Conservation (phyloP, 768 basidiomycete species). For the Leucosporidium scottii region DNA sequence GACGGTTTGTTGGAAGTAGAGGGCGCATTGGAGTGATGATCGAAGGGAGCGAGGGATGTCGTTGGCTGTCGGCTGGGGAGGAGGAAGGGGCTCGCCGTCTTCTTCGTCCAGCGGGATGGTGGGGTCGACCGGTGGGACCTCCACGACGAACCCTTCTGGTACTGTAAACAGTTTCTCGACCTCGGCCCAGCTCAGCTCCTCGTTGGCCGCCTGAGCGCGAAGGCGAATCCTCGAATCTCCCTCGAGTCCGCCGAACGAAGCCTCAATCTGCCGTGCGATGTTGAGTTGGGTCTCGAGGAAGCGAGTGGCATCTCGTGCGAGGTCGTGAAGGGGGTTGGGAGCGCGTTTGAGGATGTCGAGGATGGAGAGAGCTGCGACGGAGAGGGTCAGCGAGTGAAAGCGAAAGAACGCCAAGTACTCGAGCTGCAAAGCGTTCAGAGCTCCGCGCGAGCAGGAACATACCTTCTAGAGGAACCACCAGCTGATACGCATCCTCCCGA, state of each 20-base stretch:
- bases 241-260: background rate
- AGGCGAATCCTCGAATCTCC: conserved; percentile 12
- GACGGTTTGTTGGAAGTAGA: conserved; percentile 9
- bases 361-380: conserved; percentile 18
- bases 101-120: background rate
- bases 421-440: background rate
- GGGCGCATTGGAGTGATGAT: conserved; percentile 19
- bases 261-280: conserved; percentile 14
- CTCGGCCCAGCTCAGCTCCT: conserved; percentile 23
- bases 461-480: conserved; percentile 28
- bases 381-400: too few species aligned
- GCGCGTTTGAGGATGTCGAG: conserved; percentile 31
- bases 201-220: conserved; percentile 7
- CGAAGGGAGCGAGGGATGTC: conserved; percentile 25
- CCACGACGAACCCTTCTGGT: conserved; percentile 10
- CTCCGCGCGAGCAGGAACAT: background rate
- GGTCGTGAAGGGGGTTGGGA: conserved; percentile 14
- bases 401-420: background rate
- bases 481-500: conserved; percentile 12
- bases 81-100: background rate
- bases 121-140: background rate
- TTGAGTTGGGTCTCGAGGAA: conserved; percentile 31
- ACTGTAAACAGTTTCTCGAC: conserved; percentile 7
- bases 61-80: conserved; percentile 8
- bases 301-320: conserved; percentile 22